phyloP scores from a whole-genome alignment of 306 rosid species.

The Alnus rubra region DNA sequence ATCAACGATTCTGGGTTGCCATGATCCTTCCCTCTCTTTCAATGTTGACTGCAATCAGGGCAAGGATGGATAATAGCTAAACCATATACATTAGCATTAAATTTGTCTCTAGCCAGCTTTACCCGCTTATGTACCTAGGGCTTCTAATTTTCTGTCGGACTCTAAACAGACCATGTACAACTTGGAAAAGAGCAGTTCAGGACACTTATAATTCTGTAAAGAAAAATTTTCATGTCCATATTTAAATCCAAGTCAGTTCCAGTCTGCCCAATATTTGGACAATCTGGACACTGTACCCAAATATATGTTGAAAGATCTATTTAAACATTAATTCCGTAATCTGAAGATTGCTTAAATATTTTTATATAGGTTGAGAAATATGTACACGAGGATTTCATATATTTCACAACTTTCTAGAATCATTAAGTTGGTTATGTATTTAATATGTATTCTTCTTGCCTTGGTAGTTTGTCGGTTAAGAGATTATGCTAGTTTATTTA shows the following conservation, averaged over 20 bases:
- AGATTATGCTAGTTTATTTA: not conserved
- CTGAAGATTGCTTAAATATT: not conserved
- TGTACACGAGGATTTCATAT: not conserved
- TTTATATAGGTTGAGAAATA: not conserved
- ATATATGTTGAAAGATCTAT: not conserved
- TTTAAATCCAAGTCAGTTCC: no score
- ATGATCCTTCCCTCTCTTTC: constrained; percentile 6
- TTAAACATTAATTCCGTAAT: not conserved
- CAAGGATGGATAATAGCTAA: not conserved
- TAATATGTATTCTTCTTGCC: not conserved
- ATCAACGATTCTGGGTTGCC: not conserved
- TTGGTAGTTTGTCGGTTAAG: not conserved
- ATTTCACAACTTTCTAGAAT: not conserved
- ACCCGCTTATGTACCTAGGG: not conserved
- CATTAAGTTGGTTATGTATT: not conserved
- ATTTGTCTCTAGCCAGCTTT: not conserved
- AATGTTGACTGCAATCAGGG: not conserved
- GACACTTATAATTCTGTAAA: not conserved
- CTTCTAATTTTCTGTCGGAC: not conserved
- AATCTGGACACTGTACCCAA: not conserved
- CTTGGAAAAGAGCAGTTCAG: constrained; percentile 6
- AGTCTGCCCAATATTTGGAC: not conserved
- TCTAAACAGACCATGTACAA: not conserved
- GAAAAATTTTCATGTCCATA: not conserved
- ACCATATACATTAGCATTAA: not conserved